Evolutionary conservation across 1,139 yeast genomes (phyloP).

Genomic region (Hanseniaspora sp.): DNA sequence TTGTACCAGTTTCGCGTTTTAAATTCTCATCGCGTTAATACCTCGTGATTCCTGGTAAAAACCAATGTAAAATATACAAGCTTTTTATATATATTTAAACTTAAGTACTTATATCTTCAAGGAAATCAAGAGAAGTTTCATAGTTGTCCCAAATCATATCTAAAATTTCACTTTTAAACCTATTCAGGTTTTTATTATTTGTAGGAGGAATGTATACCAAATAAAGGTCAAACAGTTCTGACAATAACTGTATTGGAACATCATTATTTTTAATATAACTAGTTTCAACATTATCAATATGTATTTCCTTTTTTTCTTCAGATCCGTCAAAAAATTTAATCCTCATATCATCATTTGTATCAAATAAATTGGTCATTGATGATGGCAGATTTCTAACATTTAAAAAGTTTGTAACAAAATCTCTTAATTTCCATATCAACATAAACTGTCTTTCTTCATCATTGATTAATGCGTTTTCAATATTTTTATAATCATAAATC

Average conservation of each 20-base stretch:
- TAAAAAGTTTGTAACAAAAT: constrained; percentile 24
- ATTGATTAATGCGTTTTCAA: constrained; percentile 24
- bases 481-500: constrained; percentile 5
- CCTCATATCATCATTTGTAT: constrained; percentile 17
- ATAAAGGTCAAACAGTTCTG: constrained; percentile 25
- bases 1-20: no score
- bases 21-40: no score
- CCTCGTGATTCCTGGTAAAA: background rate
- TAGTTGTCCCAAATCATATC: constrained; percentile 24
- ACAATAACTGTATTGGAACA: constrained; percentile 23
- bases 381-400: constrained; percentile 25
- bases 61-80: background rate
- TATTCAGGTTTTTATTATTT: constrained; percentile 23
- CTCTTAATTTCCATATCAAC: constrained; percentile 31
- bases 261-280: constrained; percentile 21
- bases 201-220: constrained; percentile 29
- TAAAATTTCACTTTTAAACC: constrained; percentile 26
- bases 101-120: constrained; percentile 20
- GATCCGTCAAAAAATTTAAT: constrained; percentile 17
- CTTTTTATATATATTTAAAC: background rate
- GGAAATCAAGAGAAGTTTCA: constrained; percentile 21
- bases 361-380: constrained; percentile 5
- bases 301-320: no score
- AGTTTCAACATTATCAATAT: constrained; percentile 19
- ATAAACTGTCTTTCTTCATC: constrained; percentile 28